Percentiles rank a stretch among this genome's conserved stretches.
These are phyloP conservation scores for Fusarium fujikuroi DNA, from an alignment of 2,329 filamentous ascomycete species.

Conservation along the genomic window DNA sequence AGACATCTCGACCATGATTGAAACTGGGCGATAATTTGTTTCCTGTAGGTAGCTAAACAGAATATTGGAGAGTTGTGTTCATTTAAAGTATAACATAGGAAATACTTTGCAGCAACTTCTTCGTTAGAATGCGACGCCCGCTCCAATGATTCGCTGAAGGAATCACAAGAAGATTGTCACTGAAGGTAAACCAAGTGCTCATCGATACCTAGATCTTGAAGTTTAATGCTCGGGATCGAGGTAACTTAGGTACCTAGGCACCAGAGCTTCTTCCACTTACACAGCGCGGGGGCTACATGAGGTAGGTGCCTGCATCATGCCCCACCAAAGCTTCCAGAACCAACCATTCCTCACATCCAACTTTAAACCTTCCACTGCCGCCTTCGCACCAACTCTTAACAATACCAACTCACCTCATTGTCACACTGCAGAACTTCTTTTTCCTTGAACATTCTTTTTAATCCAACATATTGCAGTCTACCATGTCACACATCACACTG, in stretches of 20 bases:
- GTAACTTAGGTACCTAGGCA: background rate
- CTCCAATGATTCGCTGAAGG: background rate
- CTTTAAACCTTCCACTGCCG: background rate
- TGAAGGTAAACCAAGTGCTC: background rate
- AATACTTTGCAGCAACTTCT: background rate
- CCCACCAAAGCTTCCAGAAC: slow-evolving; percentile 50
- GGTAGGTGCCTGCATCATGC: slow-evolving; percentile 8
- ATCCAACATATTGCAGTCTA: background rate
- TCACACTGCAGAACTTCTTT: background rate
- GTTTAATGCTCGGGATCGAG: too few species aligned
- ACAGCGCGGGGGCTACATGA: background rate
- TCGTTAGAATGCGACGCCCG: background rate
- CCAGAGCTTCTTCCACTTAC: background rate
- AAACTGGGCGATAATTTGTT: background rate
- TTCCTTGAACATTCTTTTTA: background rate
- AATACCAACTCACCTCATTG: background rate
- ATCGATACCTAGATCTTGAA: too few species aligned
- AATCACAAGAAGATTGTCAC: background rate
- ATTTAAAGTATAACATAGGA: background rate
- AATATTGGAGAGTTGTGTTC: background rate
- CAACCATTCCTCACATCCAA: slow-evolving; percentile 28
- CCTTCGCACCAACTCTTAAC: background rate
- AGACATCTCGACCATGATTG: background rate
- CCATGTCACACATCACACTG: slow-evolving; percentile 63
- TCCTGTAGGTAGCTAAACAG: background rate